Percentiles rank a stretch among this genome's conserved stretches.
Evolutionary conservation across 2,329 filamentous ascomycete genomes (phyloP).

Genomic region (Blumeria graminis): DNA sequence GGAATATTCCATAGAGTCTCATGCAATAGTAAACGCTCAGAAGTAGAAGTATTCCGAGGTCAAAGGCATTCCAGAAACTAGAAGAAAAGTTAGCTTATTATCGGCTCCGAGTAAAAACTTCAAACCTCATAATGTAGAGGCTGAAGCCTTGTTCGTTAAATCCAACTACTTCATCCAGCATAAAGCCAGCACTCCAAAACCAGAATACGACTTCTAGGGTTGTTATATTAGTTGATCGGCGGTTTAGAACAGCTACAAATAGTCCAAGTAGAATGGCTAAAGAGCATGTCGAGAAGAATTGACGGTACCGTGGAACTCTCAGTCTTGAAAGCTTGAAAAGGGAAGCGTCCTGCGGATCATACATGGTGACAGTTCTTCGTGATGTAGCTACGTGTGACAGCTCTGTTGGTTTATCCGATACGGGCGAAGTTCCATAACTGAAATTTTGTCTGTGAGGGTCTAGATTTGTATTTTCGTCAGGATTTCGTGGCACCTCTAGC

Average conservation of each 20-base stretch:
- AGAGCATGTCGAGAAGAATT: conserved; percentile 71
- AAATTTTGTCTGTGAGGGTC: conserved; percentile 5
- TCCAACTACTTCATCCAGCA: conserved; percentile 86
- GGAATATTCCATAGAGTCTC: conserved; percentile 65
- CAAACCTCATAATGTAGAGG: conserved; percentile 60
- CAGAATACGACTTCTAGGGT: conserved; percentile 74
- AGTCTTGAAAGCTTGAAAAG: conserved; percentile 77
- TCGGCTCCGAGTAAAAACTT: background rate
- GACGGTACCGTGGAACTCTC: conserved; percentile 74
- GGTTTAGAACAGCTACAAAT: conserved; percentile 58
- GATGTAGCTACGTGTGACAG: background rate
- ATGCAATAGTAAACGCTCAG: conserved; percentile 78
- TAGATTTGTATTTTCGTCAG: background rate
- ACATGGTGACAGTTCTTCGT: conserved; percentile 51
- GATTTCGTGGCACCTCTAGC: conserved; percentile 4
- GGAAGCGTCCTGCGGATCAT: conserved; percentile 75
- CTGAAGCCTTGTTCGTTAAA: conserved; percentile 95
- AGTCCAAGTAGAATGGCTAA: conserved; percentile 64
- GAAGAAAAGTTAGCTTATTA: background rate
- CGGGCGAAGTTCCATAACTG: conserved; percentile 18
- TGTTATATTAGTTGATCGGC: conserved; percentile 60
- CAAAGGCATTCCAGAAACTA: conserved; percentile 86
- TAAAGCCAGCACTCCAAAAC: conserved; percentile 94
- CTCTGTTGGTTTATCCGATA: background rate
- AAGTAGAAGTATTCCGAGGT: conserved; percentile 67